Evolutionary conservation across 2,329 filamentous ascomycete genomes (phyloP).

Genomic region (Aspergillus jensenii): DNA sequence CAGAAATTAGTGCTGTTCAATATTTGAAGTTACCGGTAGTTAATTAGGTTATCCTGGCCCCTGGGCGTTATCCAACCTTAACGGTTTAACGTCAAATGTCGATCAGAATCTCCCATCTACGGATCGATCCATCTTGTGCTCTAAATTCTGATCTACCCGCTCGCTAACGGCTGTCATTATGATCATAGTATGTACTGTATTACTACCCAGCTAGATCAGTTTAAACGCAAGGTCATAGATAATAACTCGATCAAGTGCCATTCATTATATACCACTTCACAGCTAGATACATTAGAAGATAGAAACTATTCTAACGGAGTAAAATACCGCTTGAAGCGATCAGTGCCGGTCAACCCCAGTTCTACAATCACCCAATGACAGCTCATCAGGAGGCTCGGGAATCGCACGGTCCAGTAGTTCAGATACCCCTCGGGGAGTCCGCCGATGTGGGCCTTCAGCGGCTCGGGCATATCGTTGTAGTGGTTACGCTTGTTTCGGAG

Average conservation of each 20-base stretch:
- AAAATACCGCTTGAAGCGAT: constrained; percentile 46
- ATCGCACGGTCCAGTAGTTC: constrained; percentile 76
- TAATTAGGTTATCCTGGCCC: too few species aligned
- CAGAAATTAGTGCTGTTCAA: too few species aligned
- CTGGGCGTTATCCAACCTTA: too few species aligned
- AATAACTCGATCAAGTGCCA: neutral
- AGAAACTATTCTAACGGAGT: constrained; percentile 31
- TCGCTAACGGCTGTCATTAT: too few species aligned
- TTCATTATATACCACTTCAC: neutral
- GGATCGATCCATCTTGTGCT: too few species aligned
- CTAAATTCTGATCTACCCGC: too few species aligned
- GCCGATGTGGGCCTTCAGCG: constrained; percentile 72
- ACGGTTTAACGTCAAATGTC: too few species aligned
- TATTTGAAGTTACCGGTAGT: too few species aligned
- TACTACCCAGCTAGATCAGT: neutral
- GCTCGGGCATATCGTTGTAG: constrained; percentile 90
- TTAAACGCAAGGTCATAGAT: neutral
- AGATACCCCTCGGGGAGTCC: constrained; percentile 77
- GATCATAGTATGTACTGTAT: too few species aligned
- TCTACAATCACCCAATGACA: constrained; percentile 75
- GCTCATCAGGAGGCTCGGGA: constrained; percentile 73
- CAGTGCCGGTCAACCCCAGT: constrained; percentile 53
- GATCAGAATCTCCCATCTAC: too few species aligned
- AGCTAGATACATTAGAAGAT: neutral
- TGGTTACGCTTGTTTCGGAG: constrained; percentile 96